These are phyloP conservation scores for Eimeria sp. DNA, from an alignment of 169 alveolate species.

Conservation along the genomic window DNA sequence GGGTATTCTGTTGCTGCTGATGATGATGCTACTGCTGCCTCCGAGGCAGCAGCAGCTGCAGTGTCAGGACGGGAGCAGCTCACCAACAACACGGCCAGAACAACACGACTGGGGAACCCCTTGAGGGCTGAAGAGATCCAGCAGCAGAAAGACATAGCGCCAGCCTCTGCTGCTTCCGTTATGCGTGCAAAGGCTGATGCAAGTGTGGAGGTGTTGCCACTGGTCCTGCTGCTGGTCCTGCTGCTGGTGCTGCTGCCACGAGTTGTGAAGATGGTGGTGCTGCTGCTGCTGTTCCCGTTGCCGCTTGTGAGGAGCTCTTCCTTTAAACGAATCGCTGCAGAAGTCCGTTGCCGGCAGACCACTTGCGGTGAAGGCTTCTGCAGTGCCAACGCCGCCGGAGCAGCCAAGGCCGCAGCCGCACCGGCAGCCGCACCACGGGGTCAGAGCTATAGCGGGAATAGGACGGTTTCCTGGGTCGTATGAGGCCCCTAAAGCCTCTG, in stretches of 20 bases:
- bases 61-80: conserved; percentile 6
- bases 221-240: background rate
- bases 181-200: too few species aligned
- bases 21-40: conserved; percentile 17
- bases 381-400: background rate
- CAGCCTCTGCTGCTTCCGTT: conserved; percentile 16
- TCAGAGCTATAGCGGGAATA: background rate
- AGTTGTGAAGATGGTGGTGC: background rate
- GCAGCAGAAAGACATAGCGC: conserved; percentile 39
- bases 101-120: background rate
- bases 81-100: conserved; percentile 32
- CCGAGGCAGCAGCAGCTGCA: background rate
- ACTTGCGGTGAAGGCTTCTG: background rate
- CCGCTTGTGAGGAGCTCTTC: background rate
- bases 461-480: background rate
- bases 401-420: conserved; percentile 19
- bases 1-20: conserved; percentile 8
- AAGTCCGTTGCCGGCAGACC: background rate
- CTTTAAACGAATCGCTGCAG: background rate
- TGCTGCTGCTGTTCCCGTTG: background rate
- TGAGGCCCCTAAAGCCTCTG: background rate
- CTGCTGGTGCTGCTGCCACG: background rate
- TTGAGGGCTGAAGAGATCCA: conserved; percentile 8
- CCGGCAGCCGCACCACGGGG: background rate
- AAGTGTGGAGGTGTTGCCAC: background rate